These are phyloP conservation scores for Leccinum subgranulosum DNA, from an alignment of 768 basidiomycete genomes.

Conservation along the genomic window DNA sequence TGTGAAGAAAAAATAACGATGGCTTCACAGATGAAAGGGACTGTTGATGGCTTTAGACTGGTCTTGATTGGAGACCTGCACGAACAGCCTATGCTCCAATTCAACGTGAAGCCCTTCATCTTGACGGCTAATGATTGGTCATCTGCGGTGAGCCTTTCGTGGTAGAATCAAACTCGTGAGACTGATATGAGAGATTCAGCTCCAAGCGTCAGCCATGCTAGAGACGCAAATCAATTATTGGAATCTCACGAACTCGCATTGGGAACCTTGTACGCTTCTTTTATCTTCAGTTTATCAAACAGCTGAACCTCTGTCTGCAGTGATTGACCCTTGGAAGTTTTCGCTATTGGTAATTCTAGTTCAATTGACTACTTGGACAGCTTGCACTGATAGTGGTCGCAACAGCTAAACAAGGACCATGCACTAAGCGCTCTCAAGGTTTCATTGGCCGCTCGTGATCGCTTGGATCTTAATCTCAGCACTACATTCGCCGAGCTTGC, in stretches of 20 bases:
- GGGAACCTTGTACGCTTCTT: slow-evolving; percentile 77
- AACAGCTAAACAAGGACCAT: slow-evolving; percentile 53
- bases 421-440: slow-evolving; percentile 52
- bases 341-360: slow-evolving; percentile 53
- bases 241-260: slow-evolving; percentile 96
- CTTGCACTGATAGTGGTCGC: slow-evolving; percentile 10
- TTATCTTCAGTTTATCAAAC: not conserved
- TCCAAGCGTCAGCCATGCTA: slow-evolving; percentile 80
- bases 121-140: slow-evolving; percentile 92
- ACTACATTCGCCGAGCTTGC: slow-evolving; percentile 87
- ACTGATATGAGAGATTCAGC: slow-evolving; percentile 39
- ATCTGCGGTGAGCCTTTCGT: slow-evolving; percentile 56
- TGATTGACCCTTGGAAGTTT: slow-evolving; percentile 97
- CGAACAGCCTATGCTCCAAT: slow-evolving; percentile 90
- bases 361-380: not conserved
- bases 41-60: slow-evolving; percentile 88
- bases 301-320: slow-evolving; percentile 35
- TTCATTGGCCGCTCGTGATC: slow-evolving; percentile 69
- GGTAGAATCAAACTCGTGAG: not conserved
- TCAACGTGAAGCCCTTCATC: slow-evolving; percentile 82
- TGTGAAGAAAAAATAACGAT: slow-evolving; percentile 1
- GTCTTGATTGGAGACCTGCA: slow-evolving; percentile 93
- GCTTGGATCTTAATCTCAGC: slow-evolving; percentile 88
- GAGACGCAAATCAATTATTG: slow-evolving; percentile 88
- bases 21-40: slow-evolving; percentile 65